phyloP scores from a whole-genome alignment of 192 early-diverging fungal species.

The Pilaira anomala region DNA sequence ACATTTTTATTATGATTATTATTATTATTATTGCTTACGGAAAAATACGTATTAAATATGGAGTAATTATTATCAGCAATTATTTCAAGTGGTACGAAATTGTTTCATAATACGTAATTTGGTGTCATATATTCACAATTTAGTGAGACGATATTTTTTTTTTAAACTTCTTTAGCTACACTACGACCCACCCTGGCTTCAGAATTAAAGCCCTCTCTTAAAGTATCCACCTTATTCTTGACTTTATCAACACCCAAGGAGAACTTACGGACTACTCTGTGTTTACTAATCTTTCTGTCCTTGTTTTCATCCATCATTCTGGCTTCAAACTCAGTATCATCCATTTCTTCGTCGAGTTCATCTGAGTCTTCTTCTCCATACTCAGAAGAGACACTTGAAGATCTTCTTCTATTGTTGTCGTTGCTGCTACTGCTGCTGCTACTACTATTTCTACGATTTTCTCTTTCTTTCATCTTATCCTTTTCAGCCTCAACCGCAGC shows the following conservation, averaged over 20 bases:
- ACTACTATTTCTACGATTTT: neutral
- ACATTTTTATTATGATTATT: no score
- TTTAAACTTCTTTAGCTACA: slow-evolving; percentile 23
- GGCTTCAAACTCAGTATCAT: slow-evolving; percentile 14
- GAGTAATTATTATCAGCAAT: no score
- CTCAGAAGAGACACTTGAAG: slow-evolving; percentile 1
- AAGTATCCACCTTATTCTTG: slow-evolving; percentile 21
- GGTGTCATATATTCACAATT: no score
- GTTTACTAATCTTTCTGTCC: slow-evolving; percentile 19
- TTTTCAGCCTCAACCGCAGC: neutral
- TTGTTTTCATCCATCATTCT: slow-evolving; percentile 9
- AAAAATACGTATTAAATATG: no score
- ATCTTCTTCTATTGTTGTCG: neutral
- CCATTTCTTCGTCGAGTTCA: neutral
- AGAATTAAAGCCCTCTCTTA: slow-evolving; percentile 28
- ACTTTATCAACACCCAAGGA: slow-evolving; percentile 20
- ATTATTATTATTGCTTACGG: no score
- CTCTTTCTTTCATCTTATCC: neutral
- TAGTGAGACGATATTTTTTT: no score
- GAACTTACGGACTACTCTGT: slow-evolving; percentile 23
- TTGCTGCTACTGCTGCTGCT: neutral
- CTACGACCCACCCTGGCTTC: slow-evolving; percentile 15
- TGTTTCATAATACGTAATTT: no score
- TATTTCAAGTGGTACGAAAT: no score
- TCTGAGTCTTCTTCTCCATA: slow-evolving; percentile 7